Percentiles rank a stretch among this genome's conserved stretches.
Conservation (phyloP, 2,329 filamentous ascomycete genomes). For the Epichloe baconii region DNA sequence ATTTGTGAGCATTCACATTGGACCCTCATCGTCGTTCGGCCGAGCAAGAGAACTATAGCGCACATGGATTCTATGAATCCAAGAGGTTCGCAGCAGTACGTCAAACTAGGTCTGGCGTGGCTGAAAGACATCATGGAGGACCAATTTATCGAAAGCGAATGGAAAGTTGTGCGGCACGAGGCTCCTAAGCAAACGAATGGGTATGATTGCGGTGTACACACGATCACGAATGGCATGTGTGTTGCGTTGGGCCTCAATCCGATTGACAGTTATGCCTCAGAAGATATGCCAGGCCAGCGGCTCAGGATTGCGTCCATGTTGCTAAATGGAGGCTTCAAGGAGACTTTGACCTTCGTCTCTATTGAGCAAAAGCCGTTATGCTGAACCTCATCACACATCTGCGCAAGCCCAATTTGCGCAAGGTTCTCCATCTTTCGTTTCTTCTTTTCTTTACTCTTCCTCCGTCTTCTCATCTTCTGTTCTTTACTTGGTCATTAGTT, state of each 20-base stretch:
- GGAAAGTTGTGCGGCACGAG: slow-evolving; percentile 38
- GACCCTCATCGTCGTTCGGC: slow-evolving; percentile 57
- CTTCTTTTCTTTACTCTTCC: neutral
- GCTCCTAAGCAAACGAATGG: slow-evolving; percentile 50
- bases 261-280: slow-evolving; percentile 31
- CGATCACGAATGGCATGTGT: slow-evolving; percentile 59
- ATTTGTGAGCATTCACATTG: slow-evolving; percentile 55
- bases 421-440: neutral
- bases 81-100: slow-evolving; percentile 26
- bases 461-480: neutral
- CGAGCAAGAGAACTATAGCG: slow-evolving; percentile 44
- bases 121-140: slow-evolving; percentile 42
- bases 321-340: slow-evolving; percentile 51
- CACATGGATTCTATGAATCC: slow-evolving; percentile 55
- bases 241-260: slow-evolving; percentile 40
- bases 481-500: neutral
- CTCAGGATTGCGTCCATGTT: slow-evolving; percentile 51
- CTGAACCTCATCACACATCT: neutral
- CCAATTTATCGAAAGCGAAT: slow-evolving; percentile 43
- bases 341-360: slow-evolving; percentile 39
- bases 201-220: slow-evolving; percentile 67
- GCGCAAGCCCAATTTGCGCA: neutral
- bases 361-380: slow-evolving; percentile 8
- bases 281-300: slow-evolving; percentile 46
- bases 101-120: slow-evolving; percentile 36